Evolutionary conservation across 1,284 basidiomycete genomes (phyloP), one percentile per base, ranked within the genome.

Genomic region (Cerrena zonata): DNA sequence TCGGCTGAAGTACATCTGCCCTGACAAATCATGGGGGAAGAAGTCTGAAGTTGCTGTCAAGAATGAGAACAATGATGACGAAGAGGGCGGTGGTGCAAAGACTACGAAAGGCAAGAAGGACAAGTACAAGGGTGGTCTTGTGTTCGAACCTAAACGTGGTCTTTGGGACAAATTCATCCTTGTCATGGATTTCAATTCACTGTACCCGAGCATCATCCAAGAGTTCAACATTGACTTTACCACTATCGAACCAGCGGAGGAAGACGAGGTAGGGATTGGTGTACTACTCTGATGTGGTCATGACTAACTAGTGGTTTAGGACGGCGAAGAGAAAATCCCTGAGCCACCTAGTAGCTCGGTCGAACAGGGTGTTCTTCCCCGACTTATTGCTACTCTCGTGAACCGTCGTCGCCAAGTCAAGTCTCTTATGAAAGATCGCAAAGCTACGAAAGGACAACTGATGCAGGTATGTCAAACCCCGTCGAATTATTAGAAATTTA

Each of bases 161-260:
- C 73, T 99, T 46, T 99, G 92, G 91, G 96, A 99, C 74, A 95
- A 88, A 61, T 96, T 82, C 66, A 91, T 99, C 66, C 78, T 99
- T 24, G 95, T 99, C 66, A 99, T 99, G 96, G 96, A 99, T 72
- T 99, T 99, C 83, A 99, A 99, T 72, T 98, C 94, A 60, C 78
- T 99, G 54, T 99, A 99, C 67, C 96, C 96, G 7, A 94, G 91
- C 68, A 99, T 99, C 72, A 99, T 99, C 52, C 96, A 99, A 63
- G 96, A 99, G 74, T 99, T 91, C 70, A 99, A 99, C 65, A 98
- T 99, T 61, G 94, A 99, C 69, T 99, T 99, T 63, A 99, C 96
- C 5, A 99, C 96, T 0, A 86, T 99, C 23, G 89, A 93, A 42
- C 80, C 82, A 37, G 69, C 76, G 7, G 80, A 83, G 25, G 70